phyloP scores from a whole-genome alignment of 2,329 filamentous ascomycete genomes.

The Incumbomyces delicatus region DNA sequence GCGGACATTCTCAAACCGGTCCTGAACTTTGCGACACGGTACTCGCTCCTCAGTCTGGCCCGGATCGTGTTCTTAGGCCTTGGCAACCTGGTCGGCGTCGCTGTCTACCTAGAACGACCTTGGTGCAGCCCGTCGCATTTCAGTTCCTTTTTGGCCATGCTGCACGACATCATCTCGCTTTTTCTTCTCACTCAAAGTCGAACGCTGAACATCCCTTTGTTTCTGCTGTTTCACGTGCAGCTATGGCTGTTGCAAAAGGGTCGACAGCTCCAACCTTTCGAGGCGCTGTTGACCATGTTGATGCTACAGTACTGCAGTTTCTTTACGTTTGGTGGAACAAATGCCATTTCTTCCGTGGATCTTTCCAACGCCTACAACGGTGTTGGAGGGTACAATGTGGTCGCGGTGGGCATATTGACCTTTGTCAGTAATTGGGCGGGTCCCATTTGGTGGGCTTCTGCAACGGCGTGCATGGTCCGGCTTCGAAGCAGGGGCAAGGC shows the following conservation, averaged over 20 bases:
- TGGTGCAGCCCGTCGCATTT: constrained; percentile 12
- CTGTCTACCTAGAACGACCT: constrained; percentile 18
- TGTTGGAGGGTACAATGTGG: constrained; percentile 66
- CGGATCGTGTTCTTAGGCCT: constrained; percentile 42
- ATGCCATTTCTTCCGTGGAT: constrained; percentile 92
- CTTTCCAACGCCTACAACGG: constrained; percentile 94
- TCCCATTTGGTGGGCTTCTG: constrained; percentile 74
- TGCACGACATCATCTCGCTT: constrained; percentile 64
- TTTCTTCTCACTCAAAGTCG: constrained; percentile 81
- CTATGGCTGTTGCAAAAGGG: constrained; percentile 43
- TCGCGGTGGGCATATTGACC: constrained; percentile 71
- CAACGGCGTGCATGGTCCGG: constrained; percentile 50
- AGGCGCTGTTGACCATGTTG: constrained; percentile 60
- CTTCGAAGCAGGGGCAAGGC: neutral
- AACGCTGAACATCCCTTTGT: constrained; percentile 73
- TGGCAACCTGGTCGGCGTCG: constrained; percentile 22
- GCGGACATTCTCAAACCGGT: constrained; percentile 27
- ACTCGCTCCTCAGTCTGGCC: constrained; percentile 35
- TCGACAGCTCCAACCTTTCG: constrained; percentile 26
- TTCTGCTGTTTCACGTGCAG: constrained; percentile 62
- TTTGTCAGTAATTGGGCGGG: constrained; percentile 89
- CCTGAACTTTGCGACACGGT: constrained; percentile 27
- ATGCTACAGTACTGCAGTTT: constrained; percentile 75
- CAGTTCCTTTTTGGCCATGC: constrained; percentile 19
- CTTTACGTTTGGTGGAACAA: constrained; percentile 83